Evolutionary conservation across 306 rosid species (phyloP), one percentile per base, ranked within the genome.

Genomic region (Erythrophleum fordii): DNA sequence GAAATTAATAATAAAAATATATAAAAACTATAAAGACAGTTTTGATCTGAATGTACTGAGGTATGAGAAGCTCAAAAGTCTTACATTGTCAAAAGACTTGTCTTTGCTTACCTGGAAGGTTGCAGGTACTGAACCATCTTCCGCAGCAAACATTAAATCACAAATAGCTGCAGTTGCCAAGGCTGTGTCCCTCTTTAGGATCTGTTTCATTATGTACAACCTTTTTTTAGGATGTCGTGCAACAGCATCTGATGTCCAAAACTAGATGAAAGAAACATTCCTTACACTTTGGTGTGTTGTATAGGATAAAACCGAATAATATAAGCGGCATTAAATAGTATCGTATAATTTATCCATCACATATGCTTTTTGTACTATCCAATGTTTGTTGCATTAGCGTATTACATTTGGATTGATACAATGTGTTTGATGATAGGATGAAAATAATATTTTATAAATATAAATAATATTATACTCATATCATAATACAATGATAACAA

Each of bases 111-210:
- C 99, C 97, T 95, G 98, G 83, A 93, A 95, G 82, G 99, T 95
- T 80, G 99, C 99, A 72, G 97, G 97, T 71, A 95, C 83, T 5
- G 94, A 89, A 73, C 97, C 99, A 83, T 95, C 99, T 72, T 95
- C 98, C 60, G 87, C 89, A 10, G 92, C 97, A 75, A 95, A 95
- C 98, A 95, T 91, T 58, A 95, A 91, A 77, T 95, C 94, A 79
- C 93, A 95, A 81, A 95, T 93, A 69, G 98, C 98, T 71, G 97
- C 97, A 60, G 98, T 90, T 59, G 99, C 97, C 79, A 95, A 81
- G 75, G 95, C 98, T 45, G 97, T 91, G 74, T 95, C 99, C 89
- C 88, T 90, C 84, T 84, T 89, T 45, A 95, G 90, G 62, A 90
- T 85, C 97, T 95, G 92, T 81, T 83, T 71, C 79, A 62, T 58